Evolutionary conservation across 257 asterid genomes (phyloP), one percentile per base, ranked within the genome.

Genomic region (Salvia rosmarinus): DNA sequence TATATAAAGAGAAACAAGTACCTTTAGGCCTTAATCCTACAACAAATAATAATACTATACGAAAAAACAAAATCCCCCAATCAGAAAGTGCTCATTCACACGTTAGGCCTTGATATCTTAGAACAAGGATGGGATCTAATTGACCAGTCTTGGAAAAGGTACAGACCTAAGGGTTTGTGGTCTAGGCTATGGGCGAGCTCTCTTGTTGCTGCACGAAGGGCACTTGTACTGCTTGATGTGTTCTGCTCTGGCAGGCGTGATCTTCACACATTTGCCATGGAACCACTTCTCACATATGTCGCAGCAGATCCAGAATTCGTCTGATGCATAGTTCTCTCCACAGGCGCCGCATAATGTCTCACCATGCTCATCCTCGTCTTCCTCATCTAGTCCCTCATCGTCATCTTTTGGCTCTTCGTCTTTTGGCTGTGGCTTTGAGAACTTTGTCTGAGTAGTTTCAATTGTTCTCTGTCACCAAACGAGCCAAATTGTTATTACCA

Each of bases 301-400:
- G 58, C 96, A 90, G 83, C 92, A 88, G 69, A 89, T 89, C 96
- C 96, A 90, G 81, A 90, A 88, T 58, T 90, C 96, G 43, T 86
- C 95, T 1, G 32, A 74, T 10, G 82, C 91, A 20, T 86, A 81
- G 70, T 78, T 82, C 28, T 81, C 89, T 8, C 96, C 94, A 73
- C 97, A 90, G 46, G 94, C 88, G 42, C 97, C 97, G 61, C 97
- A 90, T 2, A 80, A 67, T 0, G 95, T 82, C 9, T 77, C 90
- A 63, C 86, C 91, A 78, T 90, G 91, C 47, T 88, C 96, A 7
- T 88, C 95, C 14, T 69, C 75, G 25, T 75, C 80, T 32, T 73
- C 77, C 17, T 73, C 91, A 12, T 81, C 92, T 68, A 73, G 84
- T 52, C 75, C 82, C 4, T 79, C 91, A 5, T 76, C 86, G 25